Conservation (phyloP, 192 early-diverging fungal genomes). For the Mortierella hygrophila region DNA sequence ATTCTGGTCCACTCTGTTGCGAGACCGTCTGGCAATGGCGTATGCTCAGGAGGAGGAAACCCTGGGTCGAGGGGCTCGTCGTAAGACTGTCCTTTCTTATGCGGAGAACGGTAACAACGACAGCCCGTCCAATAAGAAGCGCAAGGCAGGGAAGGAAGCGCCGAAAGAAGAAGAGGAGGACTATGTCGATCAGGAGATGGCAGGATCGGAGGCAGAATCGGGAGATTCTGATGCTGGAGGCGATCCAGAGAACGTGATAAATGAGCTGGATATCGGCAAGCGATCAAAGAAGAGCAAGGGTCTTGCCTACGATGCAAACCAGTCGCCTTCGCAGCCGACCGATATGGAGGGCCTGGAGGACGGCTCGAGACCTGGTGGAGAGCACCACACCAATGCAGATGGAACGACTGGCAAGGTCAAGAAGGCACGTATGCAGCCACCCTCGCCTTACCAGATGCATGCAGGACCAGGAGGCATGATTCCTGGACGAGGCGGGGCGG, state of each 20-base stretch:
- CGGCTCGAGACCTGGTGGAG: conserved; percentile 15
- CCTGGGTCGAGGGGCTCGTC: conserved; percentile 45
- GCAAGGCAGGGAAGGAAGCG: conserved; percentile 46
- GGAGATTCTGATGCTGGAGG: conserved; percentile 27
- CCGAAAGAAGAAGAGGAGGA: conserved; percentile 50
- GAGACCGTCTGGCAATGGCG: conserved; percentile 44
- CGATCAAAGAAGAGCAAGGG: conserved; percentile 25
- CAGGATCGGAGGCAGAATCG: conserved; percentile 35
- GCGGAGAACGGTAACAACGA: conserved; percentile 54
- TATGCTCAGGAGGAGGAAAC: conserved; percentile 45
- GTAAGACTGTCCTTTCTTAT: conserved; percentile 52
- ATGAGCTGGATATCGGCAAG: conserved; percentile 34
- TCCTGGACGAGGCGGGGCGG: background rate
- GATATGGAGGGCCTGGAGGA: conserved; percentile 35
- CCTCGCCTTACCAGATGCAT: conserved; percentile 36
- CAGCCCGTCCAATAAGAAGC: conserved; percentile 36
- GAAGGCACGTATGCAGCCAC: conserved; percentile 30
- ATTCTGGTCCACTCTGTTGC: conserved; percentile 50
- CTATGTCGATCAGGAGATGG: conserved; percentile 45
- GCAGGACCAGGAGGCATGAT: background rate
- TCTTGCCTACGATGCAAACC: conserved; percentile 17
- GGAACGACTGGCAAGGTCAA: conserved; percentile 33
- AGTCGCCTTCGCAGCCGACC: conserved; percentile 24
- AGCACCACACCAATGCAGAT: conserved; percentile 2
- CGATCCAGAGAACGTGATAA: conserved; percentile 29